Evolutionary conservation across 805 yeast genomes (phyloP).

Genomic region (Wickerhamomyces bovis): DNA sequence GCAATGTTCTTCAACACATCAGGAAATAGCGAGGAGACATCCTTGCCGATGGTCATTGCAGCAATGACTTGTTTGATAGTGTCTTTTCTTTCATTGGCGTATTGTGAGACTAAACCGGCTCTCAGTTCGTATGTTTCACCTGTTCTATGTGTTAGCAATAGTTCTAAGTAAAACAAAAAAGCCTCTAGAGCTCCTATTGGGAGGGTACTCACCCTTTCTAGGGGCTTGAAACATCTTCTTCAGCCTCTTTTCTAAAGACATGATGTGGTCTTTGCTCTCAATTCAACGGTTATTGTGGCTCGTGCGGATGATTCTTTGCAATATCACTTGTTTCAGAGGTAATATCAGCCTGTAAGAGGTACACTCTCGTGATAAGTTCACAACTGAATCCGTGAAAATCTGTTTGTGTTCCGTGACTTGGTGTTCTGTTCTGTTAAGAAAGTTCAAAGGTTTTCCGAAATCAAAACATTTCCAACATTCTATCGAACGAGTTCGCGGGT

Average conservation of each 20-base stretch:
- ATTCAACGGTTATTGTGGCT: background rate
- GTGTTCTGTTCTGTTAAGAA: too few relatives aligned
- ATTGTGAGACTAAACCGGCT: slow-evolving; percentile 88
- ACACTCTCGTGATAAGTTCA: background rate
- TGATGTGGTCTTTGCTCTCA: background rate
- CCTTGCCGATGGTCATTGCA: slow-evolving; percentile 97
- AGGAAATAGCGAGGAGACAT: slow-evolving; percentile 90
- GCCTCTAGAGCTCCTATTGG: too few relatives aligned
- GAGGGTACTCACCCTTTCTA: slow-evolving; percentile 38
- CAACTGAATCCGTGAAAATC: too few relatives aligned
- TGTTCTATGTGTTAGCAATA: slow-evolving; percentile 49
- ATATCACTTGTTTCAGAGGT: background rate
- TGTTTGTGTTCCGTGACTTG: too few relatives aligned
- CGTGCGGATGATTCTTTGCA: background rate
- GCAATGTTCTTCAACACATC: slow-evolving; percentile 95
- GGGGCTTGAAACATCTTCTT: slow-evolving; percentile 54
- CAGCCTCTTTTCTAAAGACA: slow-evolving; percentile 44
- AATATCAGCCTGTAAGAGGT: background rate
- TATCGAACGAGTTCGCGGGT: too few relatives aligned
- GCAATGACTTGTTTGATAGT: slow-evolving; percentile 95
- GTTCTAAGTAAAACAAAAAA: background rate
- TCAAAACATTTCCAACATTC: too few relatives aligned
- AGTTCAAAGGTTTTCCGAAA: too few relatives aligned
- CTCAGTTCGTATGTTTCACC: slow-evolving; percentile 89
- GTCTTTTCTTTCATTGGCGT: slow-evolving; percentile 90